Conservation (phyloP, 768 basidiomycete genomes). For the Mrakia hoshinonis region DNA sequence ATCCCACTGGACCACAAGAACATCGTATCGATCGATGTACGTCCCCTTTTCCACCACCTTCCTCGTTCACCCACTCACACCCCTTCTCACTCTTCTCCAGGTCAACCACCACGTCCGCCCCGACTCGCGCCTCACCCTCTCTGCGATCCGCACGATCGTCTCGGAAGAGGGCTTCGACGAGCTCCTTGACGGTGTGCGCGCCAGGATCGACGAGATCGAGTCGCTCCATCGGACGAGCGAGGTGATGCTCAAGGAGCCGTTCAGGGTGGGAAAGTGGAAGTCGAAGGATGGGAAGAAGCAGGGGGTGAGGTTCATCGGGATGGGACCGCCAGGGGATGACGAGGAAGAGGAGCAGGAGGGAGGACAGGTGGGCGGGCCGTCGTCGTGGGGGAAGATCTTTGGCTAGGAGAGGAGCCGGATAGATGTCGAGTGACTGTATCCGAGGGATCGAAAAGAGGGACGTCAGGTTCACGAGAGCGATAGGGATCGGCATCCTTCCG, state of each 20-base stretch:
- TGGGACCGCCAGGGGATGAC: neutral
- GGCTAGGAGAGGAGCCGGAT: neutral
- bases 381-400: neutral
- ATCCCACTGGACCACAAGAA: conserved; percentile 14
- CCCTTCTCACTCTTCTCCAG: conserved; percentile 71
- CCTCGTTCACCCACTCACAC: conserved; percentile 44
- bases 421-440: no score
- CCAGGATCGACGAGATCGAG: conserved; percentile 77
- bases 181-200: conserved; percentile 60
- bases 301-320: neutral
- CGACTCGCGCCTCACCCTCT: conserved; percentile 25
- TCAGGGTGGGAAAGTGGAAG: neutral
- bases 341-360: neutral
- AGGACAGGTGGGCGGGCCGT: neutral
- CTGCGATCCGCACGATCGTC: conserved; percentile 14
- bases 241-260: conserved; percentile 49
- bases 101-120: conserved; percentile 46
- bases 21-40: conserved; percentile 62
- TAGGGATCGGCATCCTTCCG: no score
- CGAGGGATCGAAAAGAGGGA: no score
- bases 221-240: conserved; percentile 70
- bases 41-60: conserved; percentile 33
- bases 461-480: no score
- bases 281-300: neutral
- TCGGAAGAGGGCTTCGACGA: conserved; percentile 65